These are phyloP conservation scores for Boletales sp. DNA, from an alignment of 768 basidiomycete species.

Conservation along the genomic window DNA sequence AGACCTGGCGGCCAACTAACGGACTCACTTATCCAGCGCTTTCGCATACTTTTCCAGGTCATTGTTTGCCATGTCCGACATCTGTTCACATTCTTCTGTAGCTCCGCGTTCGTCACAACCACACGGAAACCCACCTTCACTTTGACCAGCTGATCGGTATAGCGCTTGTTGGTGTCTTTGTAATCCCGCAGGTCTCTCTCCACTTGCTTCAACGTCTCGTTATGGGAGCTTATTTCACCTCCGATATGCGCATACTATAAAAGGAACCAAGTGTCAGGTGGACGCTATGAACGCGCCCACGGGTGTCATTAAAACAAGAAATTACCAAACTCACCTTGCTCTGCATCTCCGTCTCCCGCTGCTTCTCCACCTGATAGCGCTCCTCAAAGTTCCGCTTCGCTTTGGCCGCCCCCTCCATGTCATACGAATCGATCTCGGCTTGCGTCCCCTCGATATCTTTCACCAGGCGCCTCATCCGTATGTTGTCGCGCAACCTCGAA, in stretches of 20 bases:
- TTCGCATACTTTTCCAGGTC: conserved; percentile 98
- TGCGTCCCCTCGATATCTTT: conserved; percentile 65
- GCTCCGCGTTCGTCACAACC: not conserved
- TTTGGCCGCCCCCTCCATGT: conserved; percentile 84
- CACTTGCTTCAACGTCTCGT: conserved; percentile 59
- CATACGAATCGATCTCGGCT: conserved; percentile 65
- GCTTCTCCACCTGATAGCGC: conserved; percentile 68
- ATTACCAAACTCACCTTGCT: conserved; percentile 47
- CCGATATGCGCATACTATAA: conserved; percentile 72
- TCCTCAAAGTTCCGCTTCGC: conserved; percentile 83
- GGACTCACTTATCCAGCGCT: conserved; percentile 86
- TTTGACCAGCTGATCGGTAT: conserved; percentile 87
- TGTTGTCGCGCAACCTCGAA: conserved; percentile 77
- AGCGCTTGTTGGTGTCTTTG: conserved; percentile 80
- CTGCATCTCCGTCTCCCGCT: conserved; percentile 68
- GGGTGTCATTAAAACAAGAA: conserved; percentile 2
- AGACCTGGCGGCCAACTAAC: not conserved
- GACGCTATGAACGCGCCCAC: not conserved
- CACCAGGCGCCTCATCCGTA: conserved; percentile 67
- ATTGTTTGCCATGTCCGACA: conserved; percentile 96
- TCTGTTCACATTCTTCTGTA: conserved; percentile 41
- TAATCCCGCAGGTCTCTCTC: conserved; percentile 79
- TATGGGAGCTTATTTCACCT: conserved; percentile 77
- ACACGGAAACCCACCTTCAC: conserved; percentile 66
- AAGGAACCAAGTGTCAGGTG: conserved; percentile 2